Evolutionary conservation across 441 rosid genomes (phyloP).

Genomic region (California macrophylla): DNA sequence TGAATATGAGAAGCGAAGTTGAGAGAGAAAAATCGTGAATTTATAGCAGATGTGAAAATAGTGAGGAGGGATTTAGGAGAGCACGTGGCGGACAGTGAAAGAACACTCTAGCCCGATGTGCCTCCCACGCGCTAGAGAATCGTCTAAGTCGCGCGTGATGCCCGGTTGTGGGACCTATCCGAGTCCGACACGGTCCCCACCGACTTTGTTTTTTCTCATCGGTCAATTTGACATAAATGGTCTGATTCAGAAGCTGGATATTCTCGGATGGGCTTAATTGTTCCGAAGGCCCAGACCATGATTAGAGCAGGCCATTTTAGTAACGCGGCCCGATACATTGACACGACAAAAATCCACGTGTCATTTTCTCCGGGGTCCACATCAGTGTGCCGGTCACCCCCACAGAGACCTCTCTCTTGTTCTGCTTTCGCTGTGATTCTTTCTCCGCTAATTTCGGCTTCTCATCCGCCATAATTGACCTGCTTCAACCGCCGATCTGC

Average conservation of each 20-base stretch:
- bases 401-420: background rate
- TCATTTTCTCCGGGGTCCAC: background rate
- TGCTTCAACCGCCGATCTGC: background rate
- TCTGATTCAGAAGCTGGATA: no score
- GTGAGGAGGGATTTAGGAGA: background rate
- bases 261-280: no score
- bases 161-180: background rate
- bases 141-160: background rate
- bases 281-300: no score
- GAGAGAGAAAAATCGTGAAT: background rate
- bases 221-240: no score
- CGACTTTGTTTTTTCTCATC: no score
- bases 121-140: background rate
- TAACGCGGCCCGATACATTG: no score
- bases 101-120: background rate
- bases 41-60: background rate
- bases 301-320: no score
- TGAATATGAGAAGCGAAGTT: background rate
- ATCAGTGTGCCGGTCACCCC: slow-evolving; percentile 1
- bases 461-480: background rate
- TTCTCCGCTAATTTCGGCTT: background rate
- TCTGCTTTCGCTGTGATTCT: background rate
- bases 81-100: background rate
- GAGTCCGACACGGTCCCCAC: background rate
- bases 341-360: background rate